phyloP scores from a whole-genome alignment of 805 yeast species.

The Cyberlindnera nakhonratchasimensis region DNA sequence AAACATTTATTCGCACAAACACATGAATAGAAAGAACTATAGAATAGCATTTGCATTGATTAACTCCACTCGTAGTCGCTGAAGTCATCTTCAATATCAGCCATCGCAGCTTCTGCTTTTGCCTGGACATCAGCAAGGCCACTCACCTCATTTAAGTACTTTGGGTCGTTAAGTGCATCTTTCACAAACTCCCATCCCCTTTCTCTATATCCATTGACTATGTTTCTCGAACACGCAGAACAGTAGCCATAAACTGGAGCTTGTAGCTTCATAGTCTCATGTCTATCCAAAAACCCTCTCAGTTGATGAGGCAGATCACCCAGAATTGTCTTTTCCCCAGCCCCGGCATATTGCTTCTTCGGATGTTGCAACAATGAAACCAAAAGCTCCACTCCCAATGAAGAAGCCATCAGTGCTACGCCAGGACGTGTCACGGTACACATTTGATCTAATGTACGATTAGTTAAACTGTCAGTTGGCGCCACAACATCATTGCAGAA shows the following conservation, averaged over 20 bases:
- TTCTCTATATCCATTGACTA: constrained; percentile 47
- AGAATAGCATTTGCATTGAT: not conserved
- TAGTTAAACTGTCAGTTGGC: constrained; percentile 83
- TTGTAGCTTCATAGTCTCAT: constrained; percentile 57
- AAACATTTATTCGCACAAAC: not conserved
- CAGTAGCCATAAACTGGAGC: constrained; percentile 77
- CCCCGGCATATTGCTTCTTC: constrained; percentile 35
- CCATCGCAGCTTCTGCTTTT: constrained; percentile 51
- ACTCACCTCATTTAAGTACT: constrained; percentile 69
- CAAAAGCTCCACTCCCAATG: constrained; percentile 80
- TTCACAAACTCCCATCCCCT: constrained; percentile 82
- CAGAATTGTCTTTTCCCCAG: constrained; percentile 37
- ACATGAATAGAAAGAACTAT: not conserved
- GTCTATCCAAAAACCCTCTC: constrained; percentile 76
- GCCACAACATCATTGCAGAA: constrained; percentile 96
- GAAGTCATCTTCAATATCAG: constrained; percentile 26
- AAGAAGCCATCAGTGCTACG: constrained; percentile 81
- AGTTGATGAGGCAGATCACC: constrained; percentile 88
- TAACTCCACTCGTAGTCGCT: constrained; percentile 22
- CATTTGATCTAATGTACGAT: constrained; percentile 93
- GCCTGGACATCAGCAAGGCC: constrained; percentile 75
- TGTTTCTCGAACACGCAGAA: constrained; percentile 75
- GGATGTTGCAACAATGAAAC: constrained; percentile 73
- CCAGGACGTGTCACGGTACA: constrained; percentile 99
- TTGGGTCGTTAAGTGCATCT: constrained; percentile 61